A percentile compares a stretch with the other conserved stretches of the same genome.
Evolutionary conservation across 805 yeast genomes (phyloP).

Genomic region (Lachancea lanzarotensis): DNA sequence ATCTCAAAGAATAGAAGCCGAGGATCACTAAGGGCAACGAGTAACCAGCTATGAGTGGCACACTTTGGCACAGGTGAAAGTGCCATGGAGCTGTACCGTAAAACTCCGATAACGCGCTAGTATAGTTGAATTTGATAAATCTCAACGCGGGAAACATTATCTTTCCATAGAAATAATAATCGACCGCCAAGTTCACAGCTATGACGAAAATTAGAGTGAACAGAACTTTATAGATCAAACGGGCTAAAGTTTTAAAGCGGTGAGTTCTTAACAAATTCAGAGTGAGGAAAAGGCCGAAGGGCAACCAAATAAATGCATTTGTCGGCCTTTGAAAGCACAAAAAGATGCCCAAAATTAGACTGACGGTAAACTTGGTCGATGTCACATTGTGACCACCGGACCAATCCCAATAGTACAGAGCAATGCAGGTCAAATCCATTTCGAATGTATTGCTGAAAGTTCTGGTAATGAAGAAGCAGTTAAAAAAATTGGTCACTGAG

Average conservation of each 20-base stretch:
- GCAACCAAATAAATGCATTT: constrained; percentile 68
- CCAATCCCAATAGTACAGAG: constrained; percentile 72
- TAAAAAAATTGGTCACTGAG: constrained; percentile 43
- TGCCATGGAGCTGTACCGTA: constrained; percentile 84
- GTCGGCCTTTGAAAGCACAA: constrained; percentile 81
- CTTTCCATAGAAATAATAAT: constrained; percentile 52
- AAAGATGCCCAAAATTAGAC: constrained; percentile 49
- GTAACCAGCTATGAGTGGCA: constrained; percentile 68
- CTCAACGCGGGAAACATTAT: constrained; percentile 57
- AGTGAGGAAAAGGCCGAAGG: constrained; percentile 42
- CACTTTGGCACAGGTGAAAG: constrained; percentile 74
- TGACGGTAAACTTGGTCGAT: constrained; percentile 23
- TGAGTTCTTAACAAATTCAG: constrained; percentile 10
- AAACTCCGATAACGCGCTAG: constrained; percentile 64
- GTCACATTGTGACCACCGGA: constrained; percentile 20
- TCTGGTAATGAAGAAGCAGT: constrained; percentile 74
- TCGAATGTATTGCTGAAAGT: constrained; percentile 85
- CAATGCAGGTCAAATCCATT: constrained; percentile 58
- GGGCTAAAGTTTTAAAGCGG: constrained; percentile 9
- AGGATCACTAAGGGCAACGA: constrained; percentile 54
- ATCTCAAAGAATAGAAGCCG: constrained; percentile 33
- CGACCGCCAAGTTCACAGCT: constrained; percentile 39
- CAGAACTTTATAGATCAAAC: constrained; percentile 18
- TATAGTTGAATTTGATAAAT: constrained; percentile 72
- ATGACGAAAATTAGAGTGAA: constrained; percentile 27